Percentiles rank a stretch among this genome's conserved stretches.
Conservation (phyloP, 805 yeast species). For the Debaryomyces prosopidis region DNA sequence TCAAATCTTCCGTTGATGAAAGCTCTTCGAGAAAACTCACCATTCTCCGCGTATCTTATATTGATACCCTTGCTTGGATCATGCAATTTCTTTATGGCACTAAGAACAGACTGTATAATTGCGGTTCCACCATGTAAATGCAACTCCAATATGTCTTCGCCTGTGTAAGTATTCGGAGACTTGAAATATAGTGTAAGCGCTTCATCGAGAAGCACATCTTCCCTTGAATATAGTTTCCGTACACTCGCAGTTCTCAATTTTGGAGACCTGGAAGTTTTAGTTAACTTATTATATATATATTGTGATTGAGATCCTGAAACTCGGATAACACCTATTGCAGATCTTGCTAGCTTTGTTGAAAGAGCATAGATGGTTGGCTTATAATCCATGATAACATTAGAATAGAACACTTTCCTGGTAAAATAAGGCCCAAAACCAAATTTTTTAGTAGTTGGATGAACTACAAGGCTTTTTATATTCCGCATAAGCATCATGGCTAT, state of each 20-base stretch:
- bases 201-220: slow-evolving; percentile 61
- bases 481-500: too few species aligned
- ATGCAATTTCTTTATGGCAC: slow-evolving; percentile 58
- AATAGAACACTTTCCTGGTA: not conserved
- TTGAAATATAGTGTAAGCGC: slow-evolving; percentile 70
- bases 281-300: slow-evolving; percentile 47
- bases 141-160: slow-evolving; percentile 87
- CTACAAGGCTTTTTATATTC: too few species aligned
- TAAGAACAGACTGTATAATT: slow-evolving; percentile 66
- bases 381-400: not conserved
- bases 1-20: slow-evolving; percentile 83
- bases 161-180: slow-evolving; percentile 82
- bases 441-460: too few species aligned
- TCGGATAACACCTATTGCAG: slow-evolving; percentile 87
- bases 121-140: slow-evolving; percentile 95
- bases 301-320: slow-evolving; percentile 70
- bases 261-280: slow-evolving; percentile 40
- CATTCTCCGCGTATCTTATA: slow-evolving; percentile 85
- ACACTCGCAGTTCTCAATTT: slow-evolving; percentile 57
- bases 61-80: slow-evolving; percentile 34
- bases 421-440: too few species aligned
- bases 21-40: slow-evolving; percentile 88
- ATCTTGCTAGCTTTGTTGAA: slow-evolving; percentile 76
- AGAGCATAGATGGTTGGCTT: slow-evolving; percentile 84
- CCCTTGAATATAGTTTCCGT: slow-evolving; percentile 48